Evolutionary conservation across 257 asterid species (phyloP), one percentile per base, ranked within the genome.

Genomic region (Scutellaria minor): DNA sequence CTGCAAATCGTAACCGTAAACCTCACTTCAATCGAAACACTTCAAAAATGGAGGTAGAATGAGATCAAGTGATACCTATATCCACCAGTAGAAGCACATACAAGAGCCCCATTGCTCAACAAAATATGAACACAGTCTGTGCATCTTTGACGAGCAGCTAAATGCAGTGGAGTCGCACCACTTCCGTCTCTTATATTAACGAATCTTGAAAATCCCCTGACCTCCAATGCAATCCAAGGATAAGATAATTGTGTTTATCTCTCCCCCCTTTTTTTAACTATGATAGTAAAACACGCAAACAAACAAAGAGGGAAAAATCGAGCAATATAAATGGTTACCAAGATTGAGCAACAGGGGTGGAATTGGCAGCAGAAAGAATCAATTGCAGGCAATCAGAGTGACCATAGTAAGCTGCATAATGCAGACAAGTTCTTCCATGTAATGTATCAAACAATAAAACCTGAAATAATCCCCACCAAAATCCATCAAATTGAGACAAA

Each of bases 101-200:
- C 97, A 9, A 92, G 96, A 67, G 96, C 96, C 65, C 91, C 97
- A 7, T 80, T 82, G 82, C 83, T 80, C 48, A 88, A 74, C 14
- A 92, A 78, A 75, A 81, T 31, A 35, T 75, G 97, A 60, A 89
- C 89, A 37, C 96, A 92, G 52, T 85, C 90, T 5, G 89, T 40
- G 2, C 82, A 77, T n/a, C 83, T 83, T 44, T 92, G 93, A 39
- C 87, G 85, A 2, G 97, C 90, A n/a, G 97, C 96, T 75, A 92
- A 85, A 64, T 92, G 97, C 87, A 92, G 75, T 24, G 97, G 95
- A 57, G 97, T 85, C 31, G 96, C 91, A 9, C 96, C 96, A 76
- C 86, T 76, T 22, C 87, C 92, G 69, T 92, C 97, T 77, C 90
- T 83, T 66, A 90, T 83, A 71, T 89, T 89, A 54, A 89, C 87